Percentiles rank a stretch among this genome's conserved stretches.
Conservation (phyloP, 192 early-diverging fungal genomes). For the Podila epigama region DNA sequence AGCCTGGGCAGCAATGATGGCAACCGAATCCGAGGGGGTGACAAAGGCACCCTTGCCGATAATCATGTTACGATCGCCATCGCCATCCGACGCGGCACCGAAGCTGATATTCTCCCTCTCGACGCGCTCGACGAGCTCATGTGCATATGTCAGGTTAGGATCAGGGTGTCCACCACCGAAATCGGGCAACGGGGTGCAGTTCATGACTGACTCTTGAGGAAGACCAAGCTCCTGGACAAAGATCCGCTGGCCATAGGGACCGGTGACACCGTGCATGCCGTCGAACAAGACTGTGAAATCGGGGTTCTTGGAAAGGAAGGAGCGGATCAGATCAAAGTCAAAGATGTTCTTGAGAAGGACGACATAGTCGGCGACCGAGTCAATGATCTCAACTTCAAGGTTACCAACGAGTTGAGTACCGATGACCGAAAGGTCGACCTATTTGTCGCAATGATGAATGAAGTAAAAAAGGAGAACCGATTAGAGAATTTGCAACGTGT, state of each 20-base stretch:
- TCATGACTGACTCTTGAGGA: slow-evolving; percentile 78
- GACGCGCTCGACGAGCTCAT: slow-evolving; percentile 91
- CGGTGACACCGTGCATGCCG: slow-evolving; percentile 96
- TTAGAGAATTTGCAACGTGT: too few species aligned
- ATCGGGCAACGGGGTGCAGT: slow-evolving; percentile 81
- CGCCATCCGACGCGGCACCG: slow-evolving; percentile 97
- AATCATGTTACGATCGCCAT: slow-evolving; percentile 99
- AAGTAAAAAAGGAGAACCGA: not conserved
- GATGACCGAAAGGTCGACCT: slow-evolving; percentile 78
- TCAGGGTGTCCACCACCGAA: slow-evolving; percentile 98
- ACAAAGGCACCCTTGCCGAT: slow-evolving; percentile 96
- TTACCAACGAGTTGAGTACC: slow-evolving; percentile 67
- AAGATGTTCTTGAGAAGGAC: slow-evolving; percentile 88
- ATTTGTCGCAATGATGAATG: not conserved
- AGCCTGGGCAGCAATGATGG: slow-evolving; percentile 93
- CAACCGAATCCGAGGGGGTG: slow-evolving; percentile 96
- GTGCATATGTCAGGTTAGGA: slow-evolving; percentile 97
- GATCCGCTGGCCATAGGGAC: slow-evolving; percentile 87
- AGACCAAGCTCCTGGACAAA: slow-evolving; percentile 93
- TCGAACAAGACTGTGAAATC: slow-evolving; percentile 92
- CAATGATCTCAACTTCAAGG: slow-evolving; percentile 86
- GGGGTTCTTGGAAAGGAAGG: slow-evolving; percentile 75
- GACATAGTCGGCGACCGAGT: slow-evolving; percentile 90
- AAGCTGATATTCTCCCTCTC: slow-evolving; percentile 80
- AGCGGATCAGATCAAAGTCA: slow-evolving; percentile 87